Conservation (phyloP, 2,329 filamentous ascomycete genomes). For the Alternaria novae-zelandiae region DNA sequence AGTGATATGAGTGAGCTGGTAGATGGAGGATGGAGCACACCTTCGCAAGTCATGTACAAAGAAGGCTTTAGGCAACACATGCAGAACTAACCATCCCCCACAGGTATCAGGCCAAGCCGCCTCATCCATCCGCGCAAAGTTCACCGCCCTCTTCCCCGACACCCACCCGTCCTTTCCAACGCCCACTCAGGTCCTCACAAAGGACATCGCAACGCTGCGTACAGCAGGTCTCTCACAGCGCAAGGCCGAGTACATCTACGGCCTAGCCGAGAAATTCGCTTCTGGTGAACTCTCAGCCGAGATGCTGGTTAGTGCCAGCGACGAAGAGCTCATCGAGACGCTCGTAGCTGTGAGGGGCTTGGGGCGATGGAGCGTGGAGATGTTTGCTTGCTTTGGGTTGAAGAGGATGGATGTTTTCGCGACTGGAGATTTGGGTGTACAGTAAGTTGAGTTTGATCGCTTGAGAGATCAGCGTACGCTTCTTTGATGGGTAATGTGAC, state of each 20-base stretch:
- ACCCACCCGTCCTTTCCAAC: conserved; percentile 67
- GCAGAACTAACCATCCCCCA: background rate
- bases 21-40: no score
- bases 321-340: conserved; percentile 84
- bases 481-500: background rate
- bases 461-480: background rate
- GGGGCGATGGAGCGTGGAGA: conserved; percentile 82
- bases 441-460: conserved; percentile 58
- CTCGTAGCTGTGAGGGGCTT: conserved; percentile 86
- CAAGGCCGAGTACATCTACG: conserved; percentile 93
- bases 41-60: background rate
- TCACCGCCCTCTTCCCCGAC: conserved; percentile 59
- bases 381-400: conserved; percentile 96
- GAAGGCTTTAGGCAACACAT: background rate
- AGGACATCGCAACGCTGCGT: conserved; percentile 69
- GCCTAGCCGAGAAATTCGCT: conserved; percentile 81
- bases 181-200: conserved; percentile 72
- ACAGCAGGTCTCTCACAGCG: conserved; percentile 89
- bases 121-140: conserved; percentile 80
- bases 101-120: conserved; percentile 88
- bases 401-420: conserved; percentile 95
- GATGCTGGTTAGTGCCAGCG: conserved; percentile 77
- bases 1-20: background rate
- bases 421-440: conserved; percentile 89
- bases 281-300: conserved; percentile 75